phyloP scores from a whole-genome alignment of 768 basidiomycete genomes.

The Russula vinacea region DNA sequence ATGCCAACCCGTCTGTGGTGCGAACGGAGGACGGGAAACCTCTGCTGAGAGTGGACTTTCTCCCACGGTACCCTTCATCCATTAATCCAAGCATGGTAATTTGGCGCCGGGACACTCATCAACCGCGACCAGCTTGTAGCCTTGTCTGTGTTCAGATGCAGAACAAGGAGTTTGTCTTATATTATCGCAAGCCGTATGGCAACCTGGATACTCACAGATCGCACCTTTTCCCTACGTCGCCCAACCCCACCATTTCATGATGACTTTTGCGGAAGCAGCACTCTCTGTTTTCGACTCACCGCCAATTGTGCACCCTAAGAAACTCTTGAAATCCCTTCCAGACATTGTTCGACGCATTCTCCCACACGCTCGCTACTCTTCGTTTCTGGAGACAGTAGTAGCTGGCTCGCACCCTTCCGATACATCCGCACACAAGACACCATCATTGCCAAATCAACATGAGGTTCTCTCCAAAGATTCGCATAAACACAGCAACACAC shows the following conservation, averaged over 20 bases:
- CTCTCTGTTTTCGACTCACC: constrained; percentile 15
- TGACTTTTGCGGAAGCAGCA: constrained; percentile 13
- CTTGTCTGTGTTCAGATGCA: not conserved
- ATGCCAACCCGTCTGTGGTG: too few species aligned
- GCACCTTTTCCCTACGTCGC: not conserved
- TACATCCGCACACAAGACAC: constrained; percentile 6
- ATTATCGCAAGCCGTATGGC: constrained; percentile 7
- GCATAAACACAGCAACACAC: not conserved
- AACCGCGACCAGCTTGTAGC: not conserved
- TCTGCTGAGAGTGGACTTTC: not conserved
- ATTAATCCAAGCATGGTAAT: constrained; percentile 22
- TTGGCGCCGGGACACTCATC: not conserved
- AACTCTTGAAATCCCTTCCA: constrained; percentile 15
- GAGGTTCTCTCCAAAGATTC: not conserved
- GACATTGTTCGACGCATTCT: constrained; percentile 23
- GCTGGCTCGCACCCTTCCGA: not conserved
- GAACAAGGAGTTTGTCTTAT: constrained; percentile 15
- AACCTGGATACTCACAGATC: not conserved
- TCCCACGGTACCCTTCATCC: not conserved
- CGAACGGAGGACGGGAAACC: too few species aligned
- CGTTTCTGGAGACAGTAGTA: constrained; percentile 20
- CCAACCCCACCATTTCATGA: not conserved
- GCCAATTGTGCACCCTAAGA: constrained; percentile 1
- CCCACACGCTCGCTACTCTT: constrained; percentile 20
- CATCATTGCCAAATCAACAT: constrained; percentile 1